Base-by-base conservation (phyloP, 208 protist genomes). In the Wallacemonas sp. region DNA sequence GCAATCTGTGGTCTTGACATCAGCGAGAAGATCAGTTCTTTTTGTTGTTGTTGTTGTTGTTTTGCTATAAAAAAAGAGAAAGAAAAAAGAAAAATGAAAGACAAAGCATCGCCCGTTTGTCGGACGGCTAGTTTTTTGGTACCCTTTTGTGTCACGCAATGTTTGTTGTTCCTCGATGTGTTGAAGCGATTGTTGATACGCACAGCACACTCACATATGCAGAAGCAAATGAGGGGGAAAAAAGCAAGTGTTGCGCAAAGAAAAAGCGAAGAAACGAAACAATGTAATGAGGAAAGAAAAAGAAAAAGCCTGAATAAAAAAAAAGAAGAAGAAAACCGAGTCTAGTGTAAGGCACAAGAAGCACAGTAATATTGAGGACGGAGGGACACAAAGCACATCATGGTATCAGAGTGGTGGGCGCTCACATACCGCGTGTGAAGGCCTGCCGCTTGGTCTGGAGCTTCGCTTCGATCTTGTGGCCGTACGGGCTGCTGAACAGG, bases 401-500 rank as follows among this genome's bases (percentile, higher is more conserved):
- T n/a, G n/a, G n/a, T n/a, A n/a, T n/a, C n/a, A n/a, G n/a, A n/a
- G n/a, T n/a, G n/a, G n/a, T 14, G 36, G 6, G 6, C 21, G 9
- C 51, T 58, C 51, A 58, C 51, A 15, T 21, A n/a, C 8, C 30
- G 8, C 51, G 56, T 2, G 19, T n/a, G 5, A 68, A 49, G 45
- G 47, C 31, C 24, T 51, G 66, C 12, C 65, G 36, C 31, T 62
- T 69, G 22, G 59, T 41, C 21, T 81, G 65, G 44, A 92, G 75
- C 65, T 82, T 87, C 30, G 72, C 75, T 30, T 88, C 83, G 53
- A 95, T 92, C 54, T 86, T 84, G 66, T 89, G 77, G 1, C 83
- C 81, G 55, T 92, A 90, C 6, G 85, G 83, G 56, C 89, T 90
- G 22, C 62, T 74, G 61, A 75, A 86, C n/a, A 92, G 68, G 1